These are phyloP conservation scores for sunflower (Helianthus annuus) DNA, from an alignment of 129 eudicot genomes.

Conservation along the genomic window HanXRQr2.0-SUNRISE NC_035449.2:190067689-190068188, in stretches of 20 bases:
- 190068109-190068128: background rate
- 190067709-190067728: background rate
- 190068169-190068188: too few relatives aligned
- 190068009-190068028: background rate
- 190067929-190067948: conserved; percentile 85
- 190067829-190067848: conserved; percentile 60
- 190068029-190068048: background rate
- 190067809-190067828: conserved; percentile 99
- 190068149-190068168: too few relatives aligned
- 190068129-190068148: too few relatives aligned
- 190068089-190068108: too few relatives aligned
- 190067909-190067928: conserved; percentile 75
- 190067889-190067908: background rate
- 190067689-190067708: conserved; percentile 3
- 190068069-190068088: background rate
- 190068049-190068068: background rate
- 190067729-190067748: background rate
- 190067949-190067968: conserved; percentile 83
- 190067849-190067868: background rate
- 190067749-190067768: conserved; percentile 44
- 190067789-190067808: conserved; percentile 58
- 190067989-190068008: background rate
- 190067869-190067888: background rate
- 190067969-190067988: conserved; percentile 85
- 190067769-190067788: conserved; percentile 66